phyloP scores from a whole-genome alignment of 2,329 filamentous ascomycete species.

The Sporothrix schenckii region DNA sequence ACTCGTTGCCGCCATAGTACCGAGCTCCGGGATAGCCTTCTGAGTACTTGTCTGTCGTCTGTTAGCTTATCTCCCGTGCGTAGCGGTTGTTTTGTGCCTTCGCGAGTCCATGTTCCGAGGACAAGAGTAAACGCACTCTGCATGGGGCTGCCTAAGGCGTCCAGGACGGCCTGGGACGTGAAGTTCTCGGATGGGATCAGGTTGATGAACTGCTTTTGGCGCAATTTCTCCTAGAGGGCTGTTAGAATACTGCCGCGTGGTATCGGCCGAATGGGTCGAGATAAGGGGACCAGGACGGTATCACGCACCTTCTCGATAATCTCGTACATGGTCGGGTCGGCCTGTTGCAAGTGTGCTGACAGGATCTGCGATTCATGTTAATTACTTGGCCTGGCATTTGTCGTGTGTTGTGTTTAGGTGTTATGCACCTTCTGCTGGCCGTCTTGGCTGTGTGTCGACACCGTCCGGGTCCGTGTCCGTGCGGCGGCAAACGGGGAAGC shows the following conservation, averaged over 20 bases:
- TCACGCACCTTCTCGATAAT: constrained; percentile 82
- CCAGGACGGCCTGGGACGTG: constrained; percentile 87
- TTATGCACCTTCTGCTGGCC: constrained; percentile 60
- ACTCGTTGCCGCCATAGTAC: constrained; percentile 96
- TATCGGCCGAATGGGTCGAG: neutral
- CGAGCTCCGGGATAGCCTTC: constrained; percentile 95
- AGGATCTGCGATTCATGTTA: constrained; percentile 64
- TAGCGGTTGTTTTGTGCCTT: neutral
- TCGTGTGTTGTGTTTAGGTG: neutral
- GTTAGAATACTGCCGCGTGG: neutral
- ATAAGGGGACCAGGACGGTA: too few relatives aligned
- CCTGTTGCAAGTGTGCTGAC: constrained; percentile 74
- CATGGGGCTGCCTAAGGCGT: constrained; percentile 92
- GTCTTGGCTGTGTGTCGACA: constrained; percentile 56
- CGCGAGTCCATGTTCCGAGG: neutral
- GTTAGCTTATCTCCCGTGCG: constrained; percentile 9
- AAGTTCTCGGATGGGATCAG: constrained; percentile 95
- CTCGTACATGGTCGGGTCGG: constrained; percentile 82
- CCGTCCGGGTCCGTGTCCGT: constrained; percentile 43
- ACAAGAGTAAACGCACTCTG: constrained; percentile 65
- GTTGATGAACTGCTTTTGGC: constrained; percentile 98
- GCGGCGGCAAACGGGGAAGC: constrained; percentile 35
- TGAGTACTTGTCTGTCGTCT: constrained; percentile 81
- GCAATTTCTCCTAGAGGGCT: constrained; percentile 76
- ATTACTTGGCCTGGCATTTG: neutral